These are phyloP conservation scores for Sugiyamaella valdiviana DNA, from an alignment of 805 yeast genomes.

Conservation along the genomic window DNA sequence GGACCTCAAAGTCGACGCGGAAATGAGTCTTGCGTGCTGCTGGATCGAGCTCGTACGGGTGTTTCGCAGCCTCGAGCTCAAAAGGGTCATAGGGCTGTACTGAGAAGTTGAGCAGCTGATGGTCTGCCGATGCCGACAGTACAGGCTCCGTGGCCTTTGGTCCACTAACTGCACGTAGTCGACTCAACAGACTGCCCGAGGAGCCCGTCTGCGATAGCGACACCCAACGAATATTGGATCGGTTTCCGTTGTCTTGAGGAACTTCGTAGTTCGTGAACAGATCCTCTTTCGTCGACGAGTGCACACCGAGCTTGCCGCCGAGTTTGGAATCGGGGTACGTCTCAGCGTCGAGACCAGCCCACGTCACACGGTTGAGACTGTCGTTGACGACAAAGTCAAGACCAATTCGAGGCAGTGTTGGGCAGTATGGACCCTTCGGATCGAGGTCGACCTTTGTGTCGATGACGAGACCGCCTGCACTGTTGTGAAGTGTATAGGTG, in stretches of 20 bases:
- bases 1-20: slow-evolving; percentile 25
- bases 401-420: slow-evolving; percentile 33
- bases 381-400: slow-evolving; percentile 29
- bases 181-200: not conserved
- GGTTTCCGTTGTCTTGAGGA: slow-evolving; percentile 37
- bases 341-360: slow-evolving; percentile 36
- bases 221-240: slow-evolving; percentile 31
- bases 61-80: slow-evolving; percentile 22
- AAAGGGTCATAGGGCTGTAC: slow-evolving; percentile 16
- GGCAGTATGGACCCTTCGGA: slow-evolving; percentile 22
- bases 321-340: slow-evolving; percentile 32
- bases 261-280: slow-evolving; percentile 30
- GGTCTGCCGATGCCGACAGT: not conserved
- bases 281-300: slow-evolving; percentile 14
- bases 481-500: slow-evolving; percentile 8
- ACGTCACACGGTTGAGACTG: slow-evolving; percentile 20
- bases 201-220: not conserved
- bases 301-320: slow-evolving; percentile 28
- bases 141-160: not conserved
- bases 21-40: slow-evolving; percentile 15
- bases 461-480: slow-evolving; percentile 5
- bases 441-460: slow-evolving; percentile 8
- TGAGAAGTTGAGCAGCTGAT: slow-evolving; percentile 12
- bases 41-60: slow-evolving; percentile 23
- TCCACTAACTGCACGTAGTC: not conserved